These are phyloP conservation scores for Gnomoniopsis sp. DNA, from an alignment of 2,329 filamentous ascomycete genomes.

Conservation along the genomic window DNA sequence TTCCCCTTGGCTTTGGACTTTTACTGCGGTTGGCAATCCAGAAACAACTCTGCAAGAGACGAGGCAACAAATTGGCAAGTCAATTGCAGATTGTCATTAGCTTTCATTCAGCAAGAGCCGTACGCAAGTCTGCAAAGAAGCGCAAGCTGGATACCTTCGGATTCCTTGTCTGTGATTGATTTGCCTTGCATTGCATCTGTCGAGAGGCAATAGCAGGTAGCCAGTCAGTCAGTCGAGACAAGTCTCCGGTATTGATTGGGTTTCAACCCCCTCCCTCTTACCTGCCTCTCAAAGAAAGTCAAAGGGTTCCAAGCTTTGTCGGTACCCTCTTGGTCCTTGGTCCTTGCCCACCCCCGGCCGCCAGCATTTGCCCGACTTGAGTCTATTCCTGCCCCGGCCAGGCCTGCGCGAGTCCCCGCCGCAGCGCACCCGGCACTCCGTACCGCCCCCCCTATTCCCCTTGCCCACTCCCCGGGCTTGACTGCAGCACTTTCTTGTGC, in stretches of 20 bases:
- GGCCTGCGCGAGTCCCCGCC: slow-evolving; percentile 1
- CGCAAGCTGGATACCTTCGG: not conserved
- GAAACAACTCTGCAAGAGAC: not conserved
- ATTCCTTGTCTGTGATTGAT: slow-evolving; percentile 17
- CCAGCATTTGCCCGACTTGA: not conserved
- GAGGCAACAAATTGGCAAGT: not conserved
- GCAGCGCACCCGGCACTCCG: not conserved
- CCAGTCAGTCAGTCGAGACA: not conserved
- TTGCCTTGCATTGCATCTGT: slow-evolving; percentile 12
- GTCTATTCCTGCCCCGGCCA: not conserved
- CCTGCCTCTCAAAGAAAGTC: slow-evolving; percentile 4
- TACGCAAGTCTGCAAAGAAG: not conserved
- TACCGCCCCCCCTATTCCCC: slow-evolving; percentile 5
- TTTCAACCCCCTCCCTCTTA: not conserved
- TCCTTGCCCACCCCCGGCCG: not conserved
- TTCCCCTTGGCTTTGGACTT: not conserved
- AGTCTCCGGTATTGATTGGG: not conserved
- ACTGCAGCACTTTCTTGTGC: slow-evolving; percentile 14
- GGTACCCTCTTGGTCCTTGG: not conserved
- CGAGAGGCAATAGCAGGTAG: slow-evolving; percentile 7
- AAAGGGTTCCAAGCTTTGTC: slow-evolving; percentile 5
- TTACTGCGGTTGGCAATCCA: not conserved
- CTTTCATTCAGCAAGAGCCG: not conserved
- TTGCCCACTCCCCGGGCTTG: slow-evolving; percentile 13
- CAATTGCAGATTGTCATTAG: not conserved